Base-by-base conservation (phyloP, 805 yeast species). In the Yarrowia deformans region DNA sequence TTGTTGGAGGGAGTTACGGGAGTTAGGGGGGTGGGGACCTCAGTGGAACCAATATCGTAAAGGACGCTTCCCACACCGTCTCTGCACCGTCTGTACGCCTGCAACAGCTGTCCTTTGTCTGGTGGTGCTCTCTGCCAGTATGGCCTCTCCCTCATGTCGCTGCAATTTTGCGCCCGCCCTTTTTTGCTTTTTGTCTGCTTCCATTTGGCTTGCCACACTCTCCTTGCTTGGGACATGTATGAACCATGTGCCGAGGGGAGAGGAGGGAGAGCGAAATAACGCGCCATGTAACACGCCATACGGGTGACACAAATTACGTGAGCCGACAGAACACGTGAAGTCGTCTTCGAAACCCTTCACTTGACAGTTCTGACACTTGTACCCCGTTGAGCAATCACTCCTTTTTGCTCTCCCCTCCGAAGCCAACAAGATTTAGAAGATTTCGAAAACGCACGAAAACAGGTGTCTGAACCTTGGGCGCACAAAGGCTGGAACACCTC, bases 161-260 rank as follows among this genome's bases (percentile, higher is more conserved):
- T 40, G 43, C 43, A 32, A 39, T 12, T 29, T 40, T 40, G 9
- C 37, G 8, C 14, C 32, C 35, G 4, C 29, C 29, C 29, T 23
- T 23, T 32, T 48, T 48, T 49, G 6, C 14, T 32, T 49, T 45
- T 32, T 14, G 52, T 16, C 39, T 49, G 32, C 54, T 40, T 40
- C 12, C 16, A 23, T 46, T 16, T 39, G 37, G 10, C 10, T 34
- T 23, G 46, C 37, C 61, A 55, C 46, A n/a, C 37, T 29, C 61
- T 55, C 63, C 63, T 56, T 56, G 63, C 63, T 56, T 56, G 29
- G 60, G 39, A 34, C 39, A 54, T 19, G 60, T 18, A 19, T 13
- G 35, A n/a, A 10, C 23, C 56, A 34, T 50, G 56, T 34, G 56
- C 40, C 56, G 56, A 50, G 40, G 56, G 5, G 9, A 34, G 37